Conservation (phyloP, 768 basidiomycete species). For the Mycena chlorophos region DNA sequence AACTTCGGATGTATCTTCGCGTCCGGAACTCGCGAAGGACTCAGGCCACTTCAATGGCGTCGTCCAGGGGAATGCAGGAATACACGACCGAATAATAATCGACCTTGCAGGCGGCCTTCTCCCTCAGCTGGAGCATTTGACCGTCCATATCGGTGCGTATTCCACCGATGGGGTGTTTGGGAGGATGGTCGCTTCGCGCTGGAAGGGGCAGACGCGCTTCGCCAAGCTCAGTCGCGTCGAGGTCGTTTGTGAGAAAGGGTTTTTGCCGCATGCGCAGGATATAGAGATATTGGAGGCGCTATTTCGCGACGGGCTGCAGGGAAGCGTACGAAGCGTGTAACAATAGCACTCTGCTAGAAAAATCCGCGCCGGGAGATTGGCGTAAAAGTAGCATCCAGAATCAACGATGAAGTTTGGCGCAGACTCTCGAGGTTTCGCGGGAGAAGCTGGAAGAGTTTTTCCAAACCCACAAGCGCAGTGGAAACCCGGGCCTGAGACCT, state of each 20-base stretch:
- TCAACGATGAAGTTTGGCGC: no score
- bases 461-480: no score
- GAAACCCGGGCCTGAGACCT: no score
- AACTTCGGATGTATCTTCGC: slow-evolving; percentile 18
- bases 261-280: neutral
- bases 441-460: no score
- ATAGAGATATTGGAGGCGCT: neutral
- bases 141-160: slow-evolving; percentile 10
- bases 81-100: no score
- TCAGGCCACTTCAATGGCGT: no score
- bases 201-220: slow-evolving; percentile 1
- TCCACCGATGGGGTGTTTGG: slow-evolving; percentile 12
- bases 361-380: no score
- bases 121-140: slow-evolving; percentile 13
- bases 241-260: neutral
- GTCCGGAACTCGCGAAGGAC: no score
- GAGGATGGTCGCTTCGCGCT: slow-evolving; percentile 13
- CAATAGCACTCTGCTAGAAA: neutral
- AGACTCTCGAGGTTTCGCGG: no score
- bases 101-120: no score
- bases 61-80: no score
- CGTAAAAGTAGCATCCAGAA: no score
- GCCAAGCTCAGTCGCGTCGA: neutral
- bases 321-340: neutral
- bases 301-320: neutral